Evolutionary conservation across 305 asterid genomes (phyloP).

Genomic region (Euphrasia arctica): DNA sequence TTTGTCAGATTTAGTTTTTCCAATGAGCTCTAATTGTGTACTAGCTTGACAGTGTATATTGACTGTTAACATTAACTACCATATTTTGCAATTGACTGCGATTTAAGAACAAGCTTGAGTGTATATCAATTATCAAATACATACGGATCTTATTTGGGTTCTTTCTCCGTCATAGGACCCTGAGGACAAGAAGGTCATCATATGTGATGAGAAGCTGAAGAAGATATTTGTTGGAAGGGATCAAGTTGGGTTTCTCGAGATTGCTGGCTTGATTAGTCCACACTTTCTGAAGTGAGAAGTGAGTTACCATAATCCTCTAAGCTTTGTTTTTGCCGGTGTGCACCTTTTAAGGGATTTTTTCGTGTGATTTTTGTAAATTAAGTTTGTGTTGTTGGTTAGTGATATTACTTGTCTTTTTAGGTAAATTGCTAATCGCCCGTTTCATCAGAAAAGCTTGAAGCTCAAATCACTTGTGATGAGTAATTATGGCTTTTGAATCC

Average conservation of each 20-base stretch:
- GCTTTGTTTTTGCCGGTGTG: neutral
- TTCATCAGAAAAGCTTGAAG: constrained; percentile 13
- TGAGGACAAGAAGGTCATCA: constrained; percentile 67
- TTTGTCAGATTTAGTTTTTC: neutral
- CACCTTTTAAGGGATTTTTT: neutral
- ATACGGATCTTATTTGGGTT: neutral
- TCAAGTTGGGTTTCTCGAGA: constrained; percentile 86
- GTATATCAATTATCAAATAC: neutral
- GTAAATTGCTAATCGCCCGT: neutral
- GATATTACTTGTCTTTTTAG: neutral
- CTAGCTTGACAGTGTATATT: neutral
- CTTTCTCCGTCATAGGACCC: constrained; percentile 51
- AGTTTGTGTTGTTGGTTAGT: neutral
- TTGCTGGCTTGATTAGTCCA: constrained; percentile 80
- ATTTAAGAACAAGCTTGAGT: too few relatives aligned
- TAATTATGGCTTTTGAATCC: constrained; percentile 26
- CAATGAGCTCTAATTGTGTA: neutral
- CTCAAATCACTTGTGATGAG: constrained; percentile 26
- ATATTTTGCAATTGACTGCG: neutral
- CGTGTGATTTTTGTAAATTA: neutral
- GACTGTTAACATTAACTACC: neutral
- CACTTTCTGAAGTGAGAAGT: constrained; percentile 59
- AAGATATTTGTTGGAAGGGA: constrained; percentile 59
- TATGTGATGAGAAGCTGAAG: constrained; percentile 92
- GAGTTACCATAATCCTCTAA: constrained; percentile 8